A percentile compares a stretch with the other conserved stretches of the same genome.
These are phyloP conservation scores for Mucor plumbeus DNA, from an alignment of 371 early-diverging fungal genomes.

Conservation along the genomic window DNA sequence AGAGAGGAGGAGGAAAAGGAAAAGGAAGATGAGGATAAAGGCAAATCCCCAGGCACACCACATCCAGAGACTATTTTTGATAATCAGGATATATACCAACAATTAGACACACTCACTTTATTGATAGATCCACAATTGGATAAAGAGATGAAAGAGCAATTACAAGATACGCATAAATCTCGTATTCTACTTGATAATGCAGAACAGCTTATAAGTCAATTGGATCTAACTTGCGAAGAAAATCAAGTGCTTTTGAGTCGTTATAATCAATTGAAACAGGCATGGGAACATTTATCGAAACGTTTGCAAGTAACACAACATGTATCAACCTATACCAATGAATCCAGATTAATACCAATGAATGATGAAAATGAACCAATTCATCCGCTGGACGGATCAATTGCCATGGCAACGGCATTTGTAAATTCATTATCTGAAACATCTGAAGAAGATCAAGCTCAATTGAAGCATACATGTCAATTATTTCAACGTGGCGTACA, in stretches of 20 bases:
- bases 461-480: background rate
- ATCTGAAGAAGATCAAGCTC: background rate
- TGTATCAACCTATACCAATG: slow-evolving; percentile 10
- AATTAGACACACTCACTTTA: slow-evolving; percentile 16
- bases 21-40: background rate
- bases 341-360: slow-evolving; percentile 9
- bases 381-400: slow-evolving; percentile 47
- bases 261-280: slow-evolving; percentile 17
- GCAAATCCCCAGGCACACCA: slow-evolving; percentile 14
- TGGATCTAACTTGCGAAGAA: slow-evolving; percentile 16
- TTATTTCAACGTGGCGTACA: slow-evolving; percentile 31
- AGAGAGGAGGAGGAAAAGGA: background rate
- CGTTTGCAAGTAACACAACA: slow-evolving; percentile 2
- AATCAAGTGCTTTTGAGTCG: slow-evolving; percentile 6
- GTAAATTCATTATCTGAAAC: slow-evolving; percentile 12
- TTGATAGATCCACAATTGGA: background rate
- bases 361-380: slow-evolving; percentile 9
- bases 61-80: slow-evolving; percentile 21
- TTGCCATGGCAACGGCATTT: slow-evolving; percentile 24
- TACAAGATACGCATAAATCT: slow-evolving; percentile 6
- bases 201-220: background rate
- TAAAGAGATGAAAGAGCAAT: background rate
- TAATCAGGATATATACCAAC: slow-evolving; percentile 11
- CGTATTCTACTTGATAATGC: slow-evolving; percentile 2
- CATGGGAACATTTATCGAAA: slow-evolving; percentile 22